Evolutionary conservation across 352 stramenopile genomes (phyloP), one percentile per base, ranked within the genome.

Genomic region (Pythium volutum): DNA sequence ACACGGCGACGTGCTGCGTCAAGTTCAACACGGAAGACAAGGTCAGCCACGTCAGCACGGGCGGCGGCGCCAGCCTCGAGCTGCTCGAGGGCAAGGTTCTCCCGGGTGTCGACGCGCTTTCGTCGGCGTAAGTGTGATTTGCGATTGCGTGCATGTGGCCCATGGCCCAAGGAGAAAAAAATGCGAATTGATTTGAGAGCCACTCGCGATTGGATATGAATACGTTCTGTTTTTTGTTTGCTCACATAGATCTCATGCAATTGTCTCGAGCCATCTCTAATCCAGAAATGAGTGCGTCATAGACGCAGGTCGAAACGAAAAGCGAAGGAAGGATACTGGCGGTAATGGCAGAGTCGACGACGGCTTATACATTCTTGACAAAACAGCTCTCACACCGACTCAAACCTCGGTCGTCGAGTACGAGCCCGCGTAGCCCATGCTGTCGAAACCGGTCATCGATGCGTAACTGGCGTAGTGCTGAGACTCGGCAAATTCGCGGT

Each of bases 51-150:
- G 82, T 95, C 47, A 89, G 75, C 72, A 98, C 96, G 54, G 96
- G 96, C 61, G 96, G 97, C 58, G 97, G 97, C 62, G 97, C 97
- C 49, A 97, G 83, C 57, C 74, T 99, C 50, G 97, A 99, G 77
- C 82, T 99, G 48, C 81, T 99, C 39, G 97, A 99, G 76, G 97
- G 97, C 60, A 99, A 99, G 85, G 86, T 97, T n/a, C 80, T 99
- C 29, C 98, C 98, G 16, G 98, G 98, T 62, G 97, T 99, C 56
- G 96, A 97, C 60, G 97, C 97, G 39, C 80, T 99, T 48, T 89
- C 83, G 42, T 67, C 70, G 41, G 79, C 80, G 47, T 89, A 77
- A 89, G 72, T 67, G 26, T 41, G 50, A 55, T 55, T 46, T 34
- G 58, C 31, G 46, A 26, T 45, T 64, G 31, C 16, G 41, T 36